Evolutionary conservation across 2,329 filamentous ascomycete genomes (phyloP), one percentile per base, ranked within the genome.

Genomic region (Exophiala sp.): DNA sequence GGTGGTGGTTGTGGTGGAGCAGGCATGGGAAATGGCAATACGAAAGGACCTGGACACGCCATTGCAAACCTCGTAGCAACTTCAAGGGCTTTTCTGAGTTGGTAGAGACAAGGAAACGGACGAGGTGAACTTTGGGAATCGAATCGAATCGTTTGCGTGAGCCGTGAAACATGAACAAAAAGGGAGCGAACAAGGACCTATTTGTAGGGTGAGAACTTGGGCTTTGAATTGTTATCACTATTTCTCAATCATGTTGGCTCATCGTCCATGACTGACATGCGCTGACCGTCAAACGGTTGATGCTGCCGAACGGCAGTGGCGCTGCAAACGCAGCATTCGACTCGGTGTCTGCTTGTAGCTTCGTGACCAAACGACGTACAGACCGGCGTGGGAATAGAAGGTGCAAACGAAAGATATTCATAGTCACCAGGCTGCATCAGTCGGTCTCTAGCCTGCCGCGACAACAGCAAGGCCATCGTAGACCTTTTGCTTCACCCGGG

Each of bases 391-490:
- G 34, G 14, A 18, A 19, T n/a, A 37, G 34, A 6, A 37, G 11
- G 19, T 37, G 18, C 34, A 37, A 37, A 37, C 34, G 24, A 19
- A 18, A 37, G 8, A 9, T n/a, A n/a, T 8, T 19, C 14, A 37
- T 37, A 7, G 14, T 37, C 4, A 37, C n/a, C 21, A 16, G 24
- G 14, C 23, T 24, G n/a, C 23, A 44, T 23, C 38, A 19, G 24
- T 24, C 14, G n/a, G 11, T 9, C 22, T 21, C 68, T 66, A 87
- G 42, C 77, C 79, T 39, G 86, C 87, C 13, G 85, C 85, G 58
- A 98, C 90, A 52, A 97, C 88, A 27, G 93, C 93, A 65, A 98
- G 70, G 7, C 88, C 90, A 60, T 95, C 88, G 66, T 98, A 98
- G 58, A 98, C 94, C 68, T 87, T 89, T 69, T 76, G 83, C 71